Evolutionary conservation across 2,329 filamentous ascomycete species (phyloP), one percentile per base, ranked within the genome.

Genomic region (Pseudonectria buxi): DNA sequence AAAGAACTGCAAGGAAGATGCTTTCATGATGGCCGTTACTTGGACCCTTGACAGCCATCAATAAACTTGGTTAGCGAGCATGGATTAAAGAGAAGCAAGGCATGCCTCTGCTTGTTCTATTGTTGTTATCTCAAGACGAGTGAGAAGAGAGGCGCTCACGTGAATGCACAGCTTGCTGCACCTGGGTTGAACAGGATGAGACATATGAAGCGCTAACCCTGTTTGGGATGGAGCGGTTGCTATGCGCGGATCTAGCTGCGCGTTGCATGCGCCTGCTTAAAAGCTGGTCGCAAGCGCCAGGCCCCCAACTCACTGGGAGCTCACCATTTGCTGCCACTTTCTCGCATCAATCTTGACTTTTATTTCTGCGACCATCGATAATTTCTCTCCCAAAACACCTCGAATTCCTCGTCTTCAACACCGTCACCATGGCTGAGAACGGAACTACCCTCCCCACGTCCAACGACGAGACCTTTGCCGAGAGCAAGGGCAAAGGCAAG

Each of bases 401-500:
- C 11, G 15, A 14, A n/a, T 11, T 13, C 22, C 7, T 13, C 14
- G 10, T 26, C 28, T 37, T 43, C 16, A 36, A 39, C 16, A 41
- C 36, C 39, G 37, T 37, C 41, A 51, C 36, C 50, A 72, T 77
- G 71, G 62, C 71, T 54, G 64, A 69, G 47, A 73, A 71, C 64
- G 63, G 63, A 46, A 56, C 65, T 48, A 69, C 67, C 44, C 58
- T 68, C 56, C 63, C 64, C 55, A 56, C 69, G 51, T 55, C 56
- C 41, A 43, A 52, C 34, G 58, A 60, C 44, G 58, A 54, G 46
- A 51, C 57, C 51, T 56, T 59, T 44, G 59, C 73, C 43, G 71
- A 78, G 54, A 67, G 71, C 62, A 94, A 94, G 74, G 86, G 86
- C 65, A 95, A 95, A 74, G 87, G 87, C 69, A 95, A 95, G 72